Conservation (phyloP, 371 early-diverging fungal genomes). For the Mucor circinelloides region DNA sequence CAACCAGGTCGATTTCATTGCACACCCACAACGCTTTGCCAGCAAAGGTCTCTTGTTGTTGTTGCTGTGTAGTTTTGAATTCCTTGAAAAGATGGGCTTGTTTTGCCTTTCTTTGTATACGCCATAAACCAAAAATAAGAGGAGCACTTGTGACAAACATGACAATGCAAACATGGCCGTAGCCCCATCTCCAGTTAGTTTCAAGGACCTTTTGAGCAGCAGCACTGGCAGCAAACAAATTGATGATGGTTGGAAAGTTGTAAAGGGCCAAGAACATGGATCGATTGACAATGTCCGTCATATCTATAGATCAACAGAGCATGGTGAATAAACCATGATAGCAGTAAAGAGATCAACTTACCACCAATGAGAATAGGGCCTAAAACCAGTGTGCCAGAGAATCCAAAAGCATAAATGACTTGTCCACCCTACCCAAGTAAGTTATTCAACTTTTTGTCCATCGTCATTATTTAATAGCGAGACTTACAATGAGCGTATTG, state of each 20-base stretch:
- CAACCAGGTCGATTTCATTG: slow-evolving; percentile 45
- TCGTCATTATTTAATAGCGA: neutral
- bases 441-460: neutral
- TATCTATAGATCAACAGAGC: slow-evolving; percentile 20
- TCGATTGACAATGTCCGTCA: slow-evolving; percentile 24
- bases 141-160: slow-evolving; percentile 34
- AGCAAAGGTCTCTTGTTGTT: neutral
- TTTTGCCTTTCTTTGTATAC: slow-evolving; percentile 25
- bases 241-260: slow-evolving; percentile 41
- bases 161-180: neutral
- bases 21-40: slow-evolving; percentile 26
- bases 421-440: slow-evolving; percentile 33
- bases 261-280: slow-evolving; percentile 36
- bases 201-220: slow-evolving; percentile 23
- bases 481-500: slow-evolving; percentile 34
- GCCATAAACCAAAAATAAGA: slow-evolving; percentile 32
- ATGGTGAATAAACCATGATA: neutral
- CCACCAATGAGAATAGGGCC: slow-evolving; percentile 52
- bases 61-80: neutral
- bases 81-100: slow-evolving; percentile 15
- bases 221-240: slow-evolving; percentile 30
- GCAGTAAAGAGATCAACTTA: slow-evolving; percentile 6
- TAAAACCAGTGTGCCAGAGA: slow-evolving; percentile 39
- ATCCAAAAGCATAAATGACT: slow-evolving; percentile 44
- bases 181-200: slow-evolving; percentile 27